Conservation (phyloP, 148 eudicot genomes). For the Rhododendron williamsianum region DNA sequence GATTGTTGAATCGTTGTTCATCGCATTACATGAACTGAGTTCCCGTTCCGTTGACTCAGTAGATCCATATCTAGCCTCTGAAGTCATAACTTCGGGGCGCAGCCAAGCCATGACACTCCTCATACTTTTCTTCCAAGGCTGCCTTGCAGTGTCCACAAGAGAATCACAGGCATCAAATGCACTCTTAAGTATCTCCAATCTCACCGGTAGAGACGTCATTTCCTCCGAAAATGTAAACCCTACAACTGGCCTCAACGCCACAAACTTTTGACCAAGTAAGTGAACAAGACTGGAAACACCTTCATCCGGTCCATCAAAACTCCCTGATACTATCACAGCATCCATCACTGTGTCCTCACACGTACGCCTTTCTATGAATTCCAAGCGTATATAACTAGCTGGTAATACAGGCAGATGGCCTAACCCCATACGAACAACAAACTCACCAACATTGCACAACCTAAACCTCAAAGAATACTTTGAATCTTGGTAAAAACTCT, state of each 20-base stretch:
- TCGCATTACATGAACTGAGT: constrained; percentile 14
- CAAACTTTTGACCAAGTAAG: constrained; percentile 50
- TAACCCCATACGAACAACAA: constrained; percentile 36
- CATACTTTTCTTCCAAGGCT: constrained; percentile 83
- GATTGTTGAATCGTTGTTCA: constrained; percentile 19
- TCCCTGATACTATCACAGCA: constrained; percentile 56
- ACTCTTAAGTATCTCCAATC: constrained; percentile 61
- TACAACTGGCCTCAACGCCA: constrained; percentile 61
- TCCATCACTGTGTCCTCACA: constrained; percentile 27
- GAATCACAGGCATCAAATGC: constrained; percentile 80
- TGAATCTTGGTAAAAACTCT: constrained; percentile 33
- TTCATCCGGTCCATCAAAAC: constrained; percentile 77
- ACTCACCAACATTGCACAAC: constrained; percentile 45
- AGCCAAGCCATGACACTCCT: constrained; percentile 89
- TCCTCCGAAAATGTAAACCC: constrained; percentile 37
- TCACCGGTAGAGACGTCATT: constrained; percentile 44
- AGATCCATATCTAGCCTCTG: constrained; percentile 75
- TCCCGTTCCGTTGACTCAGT: constrained; percentile 21
- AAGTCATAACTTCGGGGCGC: constrained; percentile 80
- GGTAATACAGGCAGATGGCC: constrained; percentile 78
- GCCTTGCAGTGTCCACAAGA: constrained; percentile 59
- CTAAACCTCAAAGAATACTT: constrained; percentile 49
- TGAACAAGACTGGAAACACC: constrained; percentile 80
- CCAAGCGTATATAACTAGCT: constrained; percentile 44
- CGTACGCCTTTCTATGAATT: constrained; percentile 33